Evolutionary conservation across 345 rosid species (phyloP).

Genomic region (Eucalyptus sideroxylon): DNA sequence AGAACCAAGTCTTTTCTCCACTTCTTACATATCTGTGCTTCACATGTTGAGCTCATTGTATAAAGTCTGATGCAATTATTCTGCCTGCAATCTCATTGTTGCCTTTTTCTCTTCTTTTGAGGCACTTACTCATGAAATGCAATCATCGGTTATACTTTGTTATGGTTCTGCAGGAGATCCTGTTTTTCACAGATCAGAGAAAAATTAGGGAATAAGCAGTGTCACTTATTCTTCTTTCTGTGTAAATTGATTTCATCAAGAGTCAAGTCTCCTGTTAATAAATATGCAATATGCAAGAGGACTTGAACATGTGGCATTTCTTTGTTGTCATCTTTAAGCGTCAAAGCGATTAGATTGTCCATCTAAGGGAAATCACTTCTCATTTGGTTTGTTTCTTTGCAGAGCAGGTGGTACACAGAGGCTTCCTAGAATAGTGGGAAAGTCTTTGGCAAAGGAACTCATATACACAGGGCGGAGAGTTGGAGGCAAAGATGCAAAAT

Average conservation of each 20-base stretch:
- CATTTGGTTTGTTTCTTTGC: neutral
- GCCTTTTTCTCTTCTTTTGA: neutral
- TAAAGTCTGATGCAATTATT: neutral
- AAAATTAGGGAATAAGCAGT: neutral
- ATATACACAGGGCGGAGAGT: slow-evolving; percentile 75
- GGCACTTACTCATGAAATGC: neutral
- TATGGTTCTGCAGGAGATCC: neutral
- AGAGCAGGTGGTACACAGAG: slow-evolving; percentile 95
- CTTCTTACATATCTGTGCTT: neutral
- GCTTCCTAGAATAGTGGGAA: slow-evolving; percentile 83
- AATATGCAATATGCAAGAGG: neutral
- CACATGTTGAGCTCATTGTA: neutral
- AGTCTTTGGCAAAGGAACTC: slow-evolving; percentile 71
- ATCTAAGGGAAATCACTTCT: neutral
- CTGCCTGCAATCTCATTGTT: neutral
- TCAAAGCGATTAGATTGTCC: neutral
- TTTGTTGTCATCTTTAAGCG: neutral
- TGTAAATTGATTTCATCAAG: neutral
- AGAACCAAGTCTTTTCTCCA: neutral
- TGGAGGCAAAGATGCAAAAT: slow-evolving; percentile 57
- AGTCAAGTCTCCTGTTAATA: neutral
- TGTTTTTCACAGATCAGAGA: neutral
- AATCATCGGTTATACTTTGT: neutral
- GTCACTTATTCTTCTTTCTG: neutral
- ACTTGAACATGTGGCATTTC: neutral